These are phyloP conservation scores for Zoysia matrella DNA, from an alignment of 202 grass and related monocot species.

Conservation along the genomic window DNA sequence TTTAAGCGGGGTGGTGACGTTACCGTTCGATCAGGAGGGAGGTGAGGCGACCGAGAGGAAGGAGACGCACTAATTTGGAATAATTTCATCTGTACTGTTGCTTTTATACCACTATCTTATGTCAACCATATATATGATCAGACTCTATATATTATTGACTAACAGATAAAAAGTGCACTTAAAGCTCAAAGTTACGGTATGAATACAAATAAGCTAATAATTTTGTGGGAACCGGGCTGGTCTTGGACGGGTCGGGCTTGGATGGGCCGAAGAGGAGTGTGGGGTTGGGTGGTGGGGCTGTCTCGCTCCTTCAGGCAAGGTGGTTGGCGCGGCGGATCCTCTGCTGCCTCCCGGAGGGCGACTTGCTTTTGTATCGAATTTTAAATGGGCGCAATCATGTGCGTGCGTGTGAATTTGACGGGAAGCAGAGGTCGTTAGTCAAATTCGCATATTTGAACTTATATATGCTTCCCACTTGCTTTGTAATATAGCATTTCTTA, in stretches of 20 bases:
- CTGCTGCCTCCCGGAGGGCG: slow-evolving; percentile 18
- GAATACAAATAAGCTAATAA: slow-evolving; percentile 1
- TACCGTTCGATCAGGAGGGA: background rate
- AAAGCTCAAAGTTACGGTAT: no score
- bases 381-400: background rate
- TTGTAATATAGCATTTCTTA: no score
- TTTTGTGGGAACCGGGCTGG: background rate
- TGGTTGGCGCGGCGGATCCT: slow-evolving; percentile 33
- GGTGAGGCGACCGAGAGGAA: slow-evolving; percentile 5
- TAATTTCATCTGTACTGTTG: no score
- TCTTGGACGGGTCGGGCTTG: background rate
- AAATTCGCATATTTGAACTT: no score
- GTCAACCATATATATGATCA: no score
- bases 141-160: no score
- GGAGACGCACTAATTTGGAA: background rate
- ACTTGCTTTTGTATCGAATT: background rate
- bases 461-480: no score
- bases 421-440: no score
- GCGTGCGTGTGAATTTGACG: background rate
- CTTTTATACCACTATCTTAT: no score
- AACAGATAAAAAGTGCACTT: no score
- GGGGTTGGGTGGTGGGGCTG: slow-evolving; percentile 28
- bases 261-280: background rate
- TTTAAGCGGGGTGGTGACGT: slow-evolving; percentile 9
- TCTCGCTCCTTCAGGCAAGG: slow-evolving; percentile 56